Percentiles rank a stretch among this genome's conserved stretches.
These are phyloP conservation scores for Aspergillus eucalypticola DNA, from an alignment of 2,329 filamentous ascomycete species.

Conservation along the genomic window DNA sequence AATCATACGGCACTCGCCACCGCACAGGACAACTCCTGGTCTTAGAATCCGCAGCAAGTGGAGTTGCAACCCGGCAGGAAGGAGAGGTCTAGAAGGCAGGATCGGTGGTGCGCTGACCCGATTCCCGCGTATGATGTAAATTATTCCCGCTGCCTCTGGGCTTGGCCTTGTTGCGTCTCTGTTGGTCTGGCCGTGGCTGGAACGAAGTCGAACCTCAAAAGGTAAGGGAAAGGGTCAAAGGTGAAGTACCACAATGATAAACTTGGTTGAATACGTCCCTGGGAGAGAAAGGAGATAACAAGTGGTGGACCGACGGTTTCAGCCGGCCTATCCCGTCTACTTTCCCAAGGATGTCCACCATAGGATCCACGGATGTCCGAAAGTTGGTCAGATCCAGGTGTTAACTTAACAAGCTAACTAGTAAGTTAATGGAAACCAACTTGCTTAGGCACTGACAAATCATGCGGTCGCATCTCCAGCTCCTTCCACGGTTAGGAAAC, in stretches of 20 bases:
- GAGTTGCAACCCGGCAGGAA: slow-evolving; percentile 11
- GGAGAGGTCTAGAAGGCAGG: slow-evolving; percentile 12
- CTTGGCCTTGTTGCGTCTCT: neutral
- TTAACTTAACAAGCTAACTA: too few relatives aligned
- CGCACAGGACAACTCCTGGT: slow-evolving; percentile 20
- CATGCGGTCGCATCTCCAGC: neutral
- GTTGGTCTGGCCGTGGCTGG: slow-evolving; percentile 11
- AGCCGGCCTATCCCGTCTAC: slow-evolving; percentile 15
- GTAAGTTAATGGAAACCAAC: neutral
- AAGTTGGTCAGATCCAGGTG: slow-evolving; percentile 1
- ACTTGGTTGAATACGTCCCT: neutral
- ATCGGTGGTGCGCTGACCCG: slow-evolving; percentile 10
- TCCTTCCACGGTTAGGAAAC: slow-evolving; percentile 5
- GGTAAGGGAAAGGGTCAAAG: neutral
- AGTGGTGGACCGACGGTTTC: slow-evolving; percentile 18
- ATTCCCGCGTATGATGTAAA: slow-evolving; percentile 14
- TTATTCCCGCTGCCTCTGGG: slow-evolving; percentile 2
- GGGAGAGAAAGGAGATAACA: slow-evolving; percentile 6
- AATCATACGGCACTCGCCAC: slow-evolving; percentile 17
- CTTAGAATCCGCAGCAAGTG: slow-evolving; percentile 14
- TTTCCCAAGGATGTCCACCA: slow-evolving; percentile 17
- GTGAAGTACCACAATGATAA: too few relatives aligned
- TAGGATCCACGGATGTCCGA: slow-evolving; percentile 11
- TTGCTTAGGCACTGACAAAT: slow-evolving; percentile 7
- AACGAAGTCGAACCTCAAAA: neutral